Base-by-base conservation (phyloP, 805 yeast genomes). In the Teunomyces stri region DNA sequence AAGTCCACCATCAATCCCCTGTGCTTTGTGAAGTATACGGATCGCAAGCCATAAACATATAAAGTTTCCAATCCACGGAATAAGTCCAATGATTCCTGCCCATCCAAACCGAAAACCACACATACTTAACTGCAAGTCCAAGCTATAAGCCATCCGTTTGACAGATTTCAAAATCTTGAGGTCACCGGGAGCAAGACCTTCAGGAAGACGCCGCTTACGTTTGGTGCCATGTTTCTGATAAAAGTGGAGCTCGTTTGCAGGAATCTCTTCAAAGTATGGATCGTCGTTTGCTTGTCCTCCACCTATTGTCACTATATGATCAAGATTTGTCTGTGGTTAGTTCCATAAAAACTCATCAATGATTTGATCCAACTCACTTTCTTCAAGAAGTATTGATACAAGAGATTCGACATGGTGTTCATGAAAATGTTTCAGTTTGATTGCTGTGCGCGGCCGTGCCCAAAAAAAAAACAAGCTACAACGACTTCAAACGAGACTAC, bases 41-140 rank as follows among this genome's bases (percentile, higher is more conserved):
- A 67, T 44, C 1, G 75, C 72, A 15, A 70, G 56, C n/a, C 33
- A 53, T 7, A 54, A 44, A 4, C 65, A 62, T 42, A 72, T 57
- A 11, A 62, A 25, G 49, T 70, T 72, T 2, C 76, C 76, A 22
- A 70, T 51, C 74, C 74, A 69, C 1, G 76, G 76, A 44, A 72
- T 53, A 11, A 72, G 54, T 5, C 75, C 76, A 43, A 72, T 66
- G 27, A 72, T 45, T 1, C 72, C 75, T 0, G 75, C 72, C 76
- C 75, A 70, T 4, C 76, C 76, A 6, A 70, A 44, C 36, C 75
- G 55, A 3, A 66, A 43, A 3, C 76, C 76, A 53, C 75, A 70
- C 12, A 70, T 20, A 44, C 70, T 64, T 50, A 71, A 59, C 50
- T 66, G 75, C 43, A 71, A 57, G 50, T 72, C 76, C 35, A 70